phyloP scores from a whole-genome alignment of 1,284 basidiomycete genomes.

The Sanghuangporus weigelae region DNA sequence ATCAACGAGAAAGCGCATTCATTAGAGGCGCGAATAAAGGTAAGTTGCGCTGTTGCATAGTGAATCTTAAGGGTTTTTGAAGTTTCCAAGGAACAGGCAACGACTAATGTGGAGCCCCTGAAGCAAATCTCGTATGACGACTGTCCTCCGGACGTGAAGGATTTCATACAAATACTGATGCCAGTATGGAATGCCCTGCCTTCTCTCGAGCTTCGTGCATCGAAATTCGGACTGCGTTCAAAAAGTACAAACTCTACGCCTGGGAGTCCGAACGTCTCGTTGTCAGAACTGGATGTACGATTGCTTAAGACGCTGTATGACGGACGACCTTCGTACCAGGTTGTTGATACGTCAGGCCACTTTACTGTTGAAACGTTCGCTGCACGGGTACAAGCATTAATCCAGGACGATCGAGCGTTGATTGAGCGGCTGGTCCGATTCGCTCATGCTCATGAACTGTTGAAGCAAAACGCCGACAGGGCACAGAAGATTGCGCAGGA shows the following conservation, averaged over 20 bases:
- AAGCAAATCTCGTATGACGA: slow-evolving; percentile 25
- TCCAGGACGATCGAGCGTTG: slow-evolving; percentile 75
- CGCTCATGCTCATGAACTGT: slow-evolving; percentile 79
- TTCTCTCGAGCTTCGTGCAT: slow-evolving; percentile 67
- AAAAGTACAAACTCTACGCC: slow-evolving; percentile 35
- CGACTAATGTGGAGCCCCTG: slow-evolving; percentile 24
- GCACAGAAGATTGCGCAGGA: slow-evolving; percentile 87
- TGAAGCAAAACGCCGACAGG: slow-evolving; percentile 86
- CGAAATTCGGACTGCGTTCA: slow-evolving; percentile 50
- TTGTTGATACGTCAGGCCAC: slow-evolving; percentile 32
- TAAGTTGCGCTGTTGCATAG: slow-evolving; percentile 20
- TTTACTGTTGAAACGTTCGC: slow-evolving; percentile 74
- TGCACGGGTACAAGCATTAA: slow-evolving; percentile 68
- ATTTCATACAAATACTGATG: slow-evolving; percentile 58
- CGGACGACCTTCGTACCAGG: slow-evolving; percentile 31
- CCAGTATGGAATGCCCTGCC: slow-evolving; percentile 80
- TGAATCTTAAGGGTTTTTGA: neutral
- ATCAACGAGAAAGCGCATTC: slow-evolving; percentile 40
- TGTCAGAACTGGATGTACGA: slow-evolving; percentile 77
- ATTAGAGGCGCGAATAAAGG: slow-evolving; percentile 42
- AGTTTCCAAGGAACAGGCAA: slow-evolving; percentile 7
- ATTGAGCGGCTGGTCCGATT: slow-evolving; percentile 80
- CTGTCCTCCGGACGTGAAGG: slow-evolving; percentile 46
- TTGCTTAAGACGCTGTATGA: slow-evolving; percentile 72
- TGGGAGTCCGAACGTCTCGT: slow-evolving; percentile 42